A percentile compares a stretch with the other conserved stretches of the same genome.
phyloP scores from a whole-genome alignment of 495 filamentous ascomycete genomes.

The Lasiosphaeriaceae sp. region DNA sequence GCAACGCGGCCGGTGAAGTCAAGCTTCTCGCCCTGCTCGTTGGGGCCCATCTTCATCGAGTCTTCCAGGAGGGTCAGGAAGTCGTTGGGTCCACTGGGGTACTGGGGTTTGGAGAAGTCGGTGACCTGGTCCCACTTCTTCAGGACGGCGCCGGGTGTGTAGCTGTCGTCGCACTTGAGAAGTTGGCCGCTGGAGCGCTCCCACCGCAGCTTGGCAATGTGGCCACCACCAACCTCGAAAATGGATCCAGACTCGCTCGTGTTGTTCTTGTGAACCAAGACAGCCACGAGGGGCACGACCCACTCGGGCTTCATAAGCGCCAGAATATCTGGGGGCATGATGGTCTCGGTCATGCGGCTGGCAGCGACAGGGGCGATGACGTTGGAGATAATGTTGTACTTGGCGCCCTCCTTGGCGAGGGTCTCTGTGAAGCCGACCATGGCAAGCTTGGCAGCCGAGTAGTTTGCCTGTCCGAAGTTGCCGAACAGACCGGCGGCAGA shows the following conservation, averaged over 20 bases:
- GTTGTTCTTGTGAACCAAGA: constrained; percentile 86
- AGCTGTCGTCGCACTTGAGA: constrained; percentile 80
- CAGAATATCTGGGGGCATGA: constrained; percentile 94
- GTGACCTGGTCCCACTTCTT: constrained; percentile 83
- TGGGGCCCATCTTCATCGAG: constrained; percentile 72
- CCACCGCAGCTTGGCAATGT: constrained; percentile 92
- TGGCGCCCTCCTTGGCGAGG: constrained; percentile 92
- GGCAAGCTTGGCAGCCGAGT: constrained; percentile 93
- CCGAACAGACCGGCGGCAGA: constrained; percentile 95
- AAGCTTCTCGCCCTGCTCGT: constrained; percentile 69
- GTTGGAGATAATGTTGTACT: constrained; percentile 97
- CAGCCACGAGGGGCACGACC: constrained; percentile 91
- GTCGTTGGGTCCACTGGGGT: constrained; percentile 84
- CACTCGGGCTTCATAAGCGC: constrained; percentile 89
- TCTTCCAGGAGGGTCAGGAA: constrained; percentile 86
- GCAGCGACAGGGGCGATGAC: constrained; percentile 96
- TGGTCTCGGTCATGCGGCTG: constrained; percentile 92
- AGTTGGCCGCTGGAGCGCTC: constrained; percentile 89
- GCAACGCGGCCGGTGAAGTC: constrained; percentile 90
- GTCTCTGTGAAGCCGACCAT: constrained; percentile 99
- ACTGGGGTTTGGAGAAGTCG: constrained; percentile 80
- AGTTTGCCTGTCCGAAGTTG: constrained; percentile 94
- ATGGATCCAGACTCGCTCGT: constrained; percentile 79
- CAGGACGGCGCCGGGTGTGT: constrained; percentile 84
- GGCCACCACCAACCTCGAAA: constrained; percentile 91